Conservation (phyloP, 495 filamentous ascomycete genomes). For the Alectoria sarmentosa region DNA sequence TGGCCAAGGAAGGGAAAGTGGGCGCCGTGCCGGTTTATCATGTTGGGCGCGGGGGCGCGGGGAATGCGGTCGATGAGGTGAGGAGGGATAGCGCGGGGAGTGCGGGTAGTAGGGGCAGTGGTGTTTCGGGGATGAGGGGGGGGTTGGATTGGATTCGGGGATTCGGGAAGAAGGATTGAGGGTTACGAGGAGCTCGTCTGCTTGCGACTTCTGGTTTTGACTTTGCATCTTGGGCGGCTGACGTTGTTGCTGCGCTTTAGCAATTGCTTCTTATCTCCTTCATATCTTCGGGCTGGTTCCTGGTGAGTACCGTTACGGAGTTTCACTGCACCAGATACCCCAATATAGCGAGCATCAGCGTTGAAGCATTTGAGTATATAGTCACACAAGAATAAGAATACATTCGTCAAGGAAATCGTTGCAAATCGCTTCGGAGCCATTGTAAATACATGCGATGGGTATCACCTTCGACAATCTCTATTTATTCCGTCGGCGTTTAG, state of each 20-base stretch:
- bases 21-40: slow-evolving; percentile 60
- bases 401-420: background rate
- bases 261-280: background rate
- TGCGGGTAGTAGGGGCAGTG: slow-evolving; percentile 6
- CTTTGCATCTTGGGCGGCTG: background rate
- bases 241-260: background rate
- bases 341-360: background rate
- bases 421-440: background rate
- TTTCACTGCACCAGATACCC: slow-evolving; percentile 15
- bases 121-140: slow-evolving; percentile 1
- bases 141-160: background rate
- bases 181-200: background rate
- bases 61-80: slow-evolving; percentile 57
- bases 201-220: background rate
- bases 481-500: background rate
- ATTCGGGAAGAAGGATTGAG: background rate
- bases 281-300: slow-evolving; percentile 10
- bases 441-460: background rate
- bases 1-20: slow-evolving; percentile 54
- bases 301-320: slow-evolving; percentile 19
- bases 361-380: background rate
- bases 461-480: background rate
- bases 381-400: background rate
- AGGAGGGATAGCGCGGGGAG: slow-evolving; percentile 1
- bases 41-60: slow-evolving; percentile 83